phyloP scores from a whole-genome alignment of 306 rosid genomes.

The Fragaria iinumae region DNA sequence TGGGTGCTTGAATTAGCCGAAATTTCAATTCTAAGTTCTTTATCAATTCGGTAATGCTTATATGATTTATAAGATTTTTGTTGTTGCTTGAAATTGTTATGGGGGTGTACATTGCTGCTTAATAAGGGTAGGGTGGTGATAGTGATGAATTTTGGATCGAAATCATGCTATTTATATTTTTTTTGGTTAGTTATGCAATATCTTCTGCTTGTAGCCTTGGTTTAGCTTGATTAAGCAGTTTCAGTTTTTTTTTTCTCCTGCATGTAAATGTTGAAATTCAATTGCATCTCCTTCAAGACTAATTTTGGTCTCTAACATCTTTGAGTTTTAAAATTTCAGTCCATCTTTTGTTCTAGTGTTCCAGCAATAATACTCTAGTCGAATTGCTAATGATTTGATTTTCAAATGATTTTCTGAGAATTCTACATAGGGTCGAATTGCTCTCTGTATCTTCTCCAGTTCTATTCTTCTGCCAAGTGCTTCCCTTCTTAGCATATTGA shows the following conservation, averaged over 20 bases:
- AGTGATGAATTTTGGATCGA: neutral
- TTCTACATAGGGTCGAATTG: too few relatives aligned
- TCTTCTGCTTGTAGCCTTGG: neutral
- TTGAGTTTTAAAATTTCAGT: neutral
- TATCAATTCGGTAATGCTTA: neutral
- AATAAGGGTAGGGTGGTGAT: constrained; percentile 5
- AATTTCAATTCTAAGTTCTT: neutral
- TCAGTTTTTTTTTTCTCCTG: neutral
- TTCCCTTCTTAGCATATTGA: too few relatives aligned
- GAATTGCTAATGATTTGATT: too few relatives aligned
- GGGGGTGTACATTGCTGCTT: neutral
- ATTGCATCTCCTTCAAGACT: neutral
- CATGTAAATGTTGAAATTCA: neutral
- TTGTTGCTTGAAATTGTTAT: neutral
- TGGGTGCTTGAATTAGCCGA: constrained; percentile 30
- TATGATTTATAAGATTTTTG: neutral
- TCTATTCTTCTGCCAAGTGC: neutral
- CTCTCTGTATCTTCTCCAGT: neutral
- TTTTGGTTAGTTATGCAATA: neutral
- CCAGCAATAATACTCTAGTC: neutral
- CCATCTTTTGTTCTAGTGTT: neutral
- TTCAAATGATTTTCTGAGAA: too few relatives aligned
- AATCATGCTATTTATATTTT: neutral
- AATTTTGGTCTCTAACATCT: neutral
- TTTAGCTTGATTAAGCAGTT: neutral